These are phyloP conservation scores for Trebouxia sp. DNA, from an alignment of 139 green algal genomes.

Conservation along the genomic window DNA sequence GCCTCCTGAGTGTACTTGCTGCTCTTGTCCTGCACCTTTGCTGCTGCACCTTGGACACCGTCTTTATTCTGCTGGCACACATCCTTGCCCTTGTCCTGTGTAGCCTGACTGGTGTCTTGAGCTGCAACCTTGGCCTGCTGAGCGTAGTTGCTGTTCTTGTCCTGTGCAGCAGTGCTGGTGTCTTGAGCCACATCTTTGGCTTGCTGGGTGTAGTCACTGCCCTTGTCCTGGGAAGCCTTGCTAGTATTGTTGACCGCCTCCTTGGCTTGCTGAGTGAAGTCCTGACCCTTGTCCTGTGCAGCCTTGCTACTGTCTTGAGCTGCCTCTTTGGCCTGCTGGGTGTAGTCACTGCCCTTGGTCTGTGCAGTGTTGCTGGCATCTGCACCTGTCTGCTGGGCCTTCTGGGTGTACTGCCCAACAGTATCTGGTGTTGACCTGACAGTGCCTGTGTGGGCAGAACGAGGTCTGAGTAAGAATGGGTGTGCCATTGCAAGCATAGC, in stretches of 20 bases:
- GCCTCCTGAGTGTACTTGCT: constrained; percentile 19
- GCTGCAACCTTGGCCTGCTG: neutral
- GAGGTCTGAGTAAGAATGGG: too few relatives aligned
- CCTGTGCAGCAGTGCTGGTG: neutral
- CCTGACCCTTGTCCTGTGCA: neutral
- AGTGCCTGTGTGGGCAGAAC: neutral
- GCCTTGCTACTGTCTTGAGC: neutral
- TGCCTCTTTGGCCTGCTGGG: neutral
- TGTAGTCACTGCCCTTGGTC: neutral
- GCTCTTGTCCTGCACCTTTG: neutral
- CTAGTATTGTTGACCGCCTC: neutral
- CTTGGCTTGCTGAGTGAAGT: neutral
- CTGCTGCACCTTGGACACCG: neutral
- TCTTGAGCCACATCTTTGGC: neutral
- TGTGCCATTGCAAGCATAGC: too few relatives aligned
- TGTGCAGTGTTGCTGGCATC: neutral
- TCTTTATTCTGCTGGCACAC: neutral
- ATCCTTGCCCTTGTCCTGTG: neutral
- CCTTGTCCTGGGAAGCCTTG: neutral
- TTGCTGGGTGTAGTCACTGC: neutral
- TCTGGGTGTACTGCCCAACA: neutral
- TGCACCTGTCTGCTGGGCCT: neutral
- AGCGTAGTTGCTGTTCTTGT: neutral
- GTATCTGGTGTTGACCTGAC: neutral
- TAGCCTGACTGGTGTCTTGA: neutral